phyloP scores from a whole-genome alignment of 345 rosid genomes.

The Boechera stricta region DNA sequence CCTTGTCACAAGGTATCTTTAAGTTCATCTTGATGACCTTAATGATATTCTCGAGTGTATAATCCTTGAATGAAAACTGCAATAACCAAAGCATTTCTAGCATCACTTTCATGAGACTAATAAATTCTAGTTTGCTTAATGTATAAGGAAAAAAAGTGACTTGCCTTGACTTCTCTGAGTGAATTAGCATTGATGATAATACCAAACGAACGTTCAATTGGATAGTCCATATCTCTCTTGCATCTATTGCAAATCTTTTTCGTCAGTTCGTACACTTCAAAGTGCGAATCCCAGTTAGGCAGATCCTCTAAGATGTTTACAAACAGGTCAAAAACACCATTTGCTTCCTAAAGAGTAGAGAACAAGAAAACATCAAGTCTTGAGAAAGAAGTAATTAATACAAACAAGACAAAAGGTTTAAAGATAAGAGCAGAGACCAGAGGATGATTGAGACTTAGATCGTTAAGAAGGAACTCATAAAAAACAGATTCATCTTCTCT shows the following conservation, averaged over 20 bases:
- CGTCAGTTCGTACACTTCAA: not conserved
- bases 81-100: not conserved
- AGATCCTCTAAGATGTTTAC: slow-evolving; percentile 9
- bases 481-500: not conserved
- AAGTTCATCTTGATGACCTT: slow-evolving; percentile 8
- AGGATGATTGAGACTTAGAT: not conserved
- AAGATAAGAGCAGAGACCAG: not conserved
- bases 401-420: not conserved
- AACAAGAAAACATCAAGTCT: slow-evolving; percentile 13
- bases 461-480: not conserved
- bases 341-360: slow-evolving; percentile 19
- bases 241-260: slow-evolving; percentile 19
- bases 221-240: not conserved
- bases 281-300: slow-evolving; percentile 9
- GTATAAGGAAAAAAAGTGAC: not conserved
- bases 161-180: slow-evolving; percentile 36
- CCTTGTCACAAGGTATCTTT: slow-evolving; percentile 14
- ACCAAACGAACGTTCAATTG: slow-evolving; percentile 17
- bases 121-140: not conserved
- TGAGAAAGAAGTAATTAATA: not conserved
- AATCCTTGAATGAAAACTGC: slow-evolving; percentile 14
- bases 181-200: not conserved
- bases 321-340: not conserved
- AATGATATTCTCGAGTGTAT: slow-evolving; percentile 28
- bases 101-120: not conserved